Evolutionary conservation across 371 early-diverging fungal species (phyloP), one percentile per base, ranked within the genome.

Genomic region (Modicella reniformis): DNA sequence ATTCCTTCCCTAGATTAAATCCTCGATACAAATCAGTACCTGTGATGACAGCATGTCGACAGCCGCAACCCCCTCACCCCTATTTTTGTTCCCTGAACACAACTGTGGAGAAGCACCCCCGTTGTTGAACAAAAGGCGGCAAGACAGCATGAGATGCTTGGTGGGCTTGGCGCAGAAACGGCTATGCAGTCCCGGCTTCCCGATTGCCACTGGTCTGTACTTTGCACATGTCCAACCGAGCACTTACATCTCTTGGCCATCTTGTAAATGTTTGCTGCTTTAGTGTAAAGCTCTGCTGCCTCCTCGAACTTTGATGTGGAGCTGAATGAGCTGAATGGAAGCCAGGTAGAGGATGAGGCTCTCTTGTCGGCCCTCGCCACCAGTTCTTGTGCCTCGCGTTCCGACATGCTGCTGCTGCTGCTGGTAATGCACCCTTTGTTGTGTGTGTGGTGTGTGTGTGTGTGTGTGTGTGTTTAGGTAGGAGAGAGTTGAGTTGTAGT

Each of bases 241-340:
- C 13, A 62, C 84, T 72, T 87, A 94, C 95, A 94, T 82, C 89
- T 85, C 83, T 96, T 94, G 62, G 90, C 89, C 41, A 96, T 81
- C 83, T 96, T 96, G 86, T 93, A 96, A 21, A 89, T 85, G 83
- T 96, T 96, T 54, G 88, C 95, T 10, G 98, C 97, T 66, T 92
- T 89, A 71, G 86, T 88, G 79, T 91, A 98, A 59, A 96, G 87
- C 52, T 97, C 98, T 47, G 93, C 92, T 9, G 98, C 97, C 73
- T 97, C 97, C 53, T 96, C 96, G 54, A 90, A 88, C 74, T 96
- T 96, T 70, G 65, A 41, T 62, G 91, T 91, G 2, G 92, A 88
- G 44, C 94, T 90, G 81, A 96, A 95, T 55, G 37, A 44, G 12
- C 44, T 17, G 19, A 44, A 44, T 19, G 3, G 17, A 44, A 72